Conservation (phyloP, 1,284 basidiomycete species). For the Leccinum huronense region DNA sequence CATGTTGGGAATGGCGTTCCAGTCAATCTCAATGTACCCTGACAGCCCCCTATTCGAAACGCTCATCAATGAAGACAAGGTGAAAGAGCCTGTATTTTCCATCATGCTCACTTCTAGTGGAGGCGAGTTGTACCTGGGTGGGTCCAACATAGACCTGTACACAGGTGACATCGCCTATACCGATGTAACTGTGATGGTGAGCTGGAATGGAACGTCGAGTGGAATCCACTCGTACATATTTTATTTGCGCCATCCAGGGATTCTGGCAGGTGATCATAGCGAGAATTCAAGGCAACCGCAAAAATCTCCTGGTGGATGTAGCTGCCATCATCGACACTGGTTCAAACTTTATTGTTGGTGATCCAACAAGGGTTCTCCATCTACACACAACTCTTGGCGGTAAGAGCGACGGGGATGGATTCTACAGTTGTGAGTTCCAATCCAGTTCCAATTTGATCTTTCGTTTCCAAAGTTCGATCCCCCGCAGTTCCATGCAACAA, state of each 20-base stretch:
- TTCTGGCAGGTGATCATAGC: not conserved
- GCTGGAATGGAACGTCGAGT: not conserved
- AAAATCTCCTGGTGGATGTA: not conserved
- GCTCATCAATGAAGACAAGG: not conserved
- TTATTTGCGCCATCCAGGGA: not conserved
- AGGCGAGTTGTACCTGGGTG: not conserved
- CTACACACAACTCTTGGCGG: not conserved
- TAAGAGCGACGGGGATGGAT: not conserved
- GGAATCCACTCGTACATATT: not conserved
- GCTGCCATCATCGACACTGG: not conserved
- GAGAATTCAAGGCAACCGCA: not conserved
- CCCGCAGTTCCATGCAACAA: not conserved
- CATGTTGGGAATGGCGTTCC: not conserved
- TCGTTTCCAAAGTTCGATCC: not conserved
- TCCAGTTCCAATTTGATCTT: not conserved
- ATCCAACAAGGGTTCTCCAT: not conserved
- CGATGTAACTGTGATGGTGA: not conserved
- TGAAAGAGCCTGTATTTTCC: not conserved
- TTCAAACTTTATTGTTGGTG: not conserved
- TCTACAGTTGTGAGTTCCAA: not conserved
- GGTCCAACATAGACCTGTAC: not conserved
- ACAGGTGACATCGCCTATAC: not conserved
- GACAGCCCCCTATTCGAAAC: not conserved
- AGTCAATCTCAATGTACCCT: not conserved
- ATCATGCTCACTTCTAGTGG: not conserved